Base-by-base conservation (phyloP, 257 asterid species). In the Lantana camara region DNA sequence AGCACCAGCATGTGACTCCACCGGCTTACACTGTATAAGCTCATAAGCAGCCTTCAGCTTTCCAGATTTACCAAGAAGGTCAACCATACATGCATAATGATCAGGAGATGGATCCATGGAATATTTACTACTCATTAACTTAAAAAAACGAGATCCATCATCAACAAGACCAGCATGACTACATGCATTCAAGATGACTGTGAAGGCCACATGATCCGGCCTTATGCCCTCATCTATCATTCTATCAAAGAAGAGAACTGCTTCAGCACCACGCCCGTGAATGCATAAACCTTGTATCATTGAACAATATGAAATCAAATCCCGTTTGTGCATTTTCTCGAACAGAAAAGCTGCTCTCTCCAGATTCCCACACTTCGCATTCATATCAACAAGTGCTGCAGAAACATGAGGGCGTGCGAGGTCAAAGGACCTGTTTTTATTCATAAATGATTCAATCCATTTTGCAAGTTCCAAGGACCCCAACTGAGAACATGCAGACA, bases 281-380 rank as follows among this genome's bases (percentile, higher is more conserved):
- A 81, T 72, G 65, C 87, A 79, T 13, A 87, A 69, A 7, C 96
- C 96, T 21, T 90, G 92, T 42, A 90, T 87, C 90, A 90, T 81
- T 9, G 92, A 90, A 66, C 90, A 84, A 52, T 82, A 82, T 0
- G 90, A 80, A 54, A 89, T 63, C 56, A 84, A 46, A 59, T 86
- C 85, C 10, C 79, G 87, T 51, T 35, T 64, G 52, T 90, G 79
- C 86, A 80, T 83, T 20, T 64, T 73, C 70, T 82, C 85, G 24
- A 89, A 89, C 30, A 86, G 57, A 7, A 21, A 13, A 27, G 52
- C 62, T 4, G 95, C 95, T 47, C 87, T 80, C 50, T 81, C 90
- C 90, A 90, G 75, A 64, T 85, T 83, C 50, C 97, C 97, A 57
- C 97, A 89, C 41, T 87, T 89, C 1, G 81, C 86, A 44, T 89